A percentile compares a stretch with the other conserved stretches of the same genome.
phyloP scores from a whole-genome alignment of 1,284 basidiomycete genomes.

The Trametes versicolor region DNA sequence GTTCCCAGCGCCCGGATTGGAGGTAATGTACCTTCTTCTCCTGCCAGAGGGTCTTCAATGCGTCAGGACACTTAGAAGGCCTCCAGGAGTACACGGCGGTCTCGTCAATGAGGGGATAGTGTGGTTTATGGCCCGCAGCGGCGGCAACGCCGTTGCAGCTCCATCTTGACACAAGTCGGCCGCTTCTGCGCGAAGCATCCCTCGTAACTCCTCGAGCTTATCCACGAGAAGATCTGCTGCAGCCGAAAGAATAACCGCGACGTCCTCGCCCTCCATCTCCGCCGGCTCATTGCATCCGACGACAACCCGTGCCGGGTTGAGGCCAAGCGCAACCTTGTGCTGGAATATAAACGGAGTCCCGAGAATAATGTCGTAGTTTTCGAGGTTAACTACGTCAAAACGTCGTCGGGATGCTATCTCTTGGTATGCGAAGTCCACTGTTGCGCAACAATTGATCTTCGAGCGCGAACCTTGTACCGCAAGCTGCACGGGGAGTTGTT shows the following conservation, averaged over 20 bases:
- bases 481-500: conserved; percentile 45
- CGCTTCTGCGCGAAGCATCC: conserved; percentile 34
- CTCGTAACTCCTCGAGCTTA: conserved; percentile 29
- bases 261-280: conserved; percentile 34
- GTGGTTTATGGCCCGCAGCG: conserved; percentile 50
- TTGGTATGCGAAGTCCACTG: conserved; percentile 42
- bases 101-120: conserved; percentile 49
- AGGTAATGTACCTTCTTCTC: conserved; percentile 11
- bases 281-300: conserved; percentile 32
- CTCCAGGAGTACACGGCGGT: conserved; percentile 43
- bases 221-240: conserved; percentile 33
- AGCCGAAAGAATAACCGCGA: conserved; percentile 20
- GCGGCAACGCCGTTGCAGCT: conserved; percentile 43
- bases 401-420: conserved; percentile 34
- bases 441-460: conserved; percentile 42
- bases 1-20: neutral
- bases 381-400: conserved; percentile 46
- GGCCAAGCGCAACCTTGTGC: conserved; percentile 34
- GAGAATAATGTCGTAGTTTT: conserved; percentile 43
- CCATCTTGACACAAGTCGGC: conserved; percentile 41
- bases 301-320: conserved; percentile 36
- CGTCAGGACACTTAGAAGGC: conserved; percentile 38
- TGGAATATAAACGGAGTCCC: conserved; percentile 44
- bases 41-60: neutral
- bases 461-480: conserved; percentile 45